Base-by-base conservation (phyloP, 2,329 filamentous ascomycete genomes). In the Hypoxylon sp. region DNA sequence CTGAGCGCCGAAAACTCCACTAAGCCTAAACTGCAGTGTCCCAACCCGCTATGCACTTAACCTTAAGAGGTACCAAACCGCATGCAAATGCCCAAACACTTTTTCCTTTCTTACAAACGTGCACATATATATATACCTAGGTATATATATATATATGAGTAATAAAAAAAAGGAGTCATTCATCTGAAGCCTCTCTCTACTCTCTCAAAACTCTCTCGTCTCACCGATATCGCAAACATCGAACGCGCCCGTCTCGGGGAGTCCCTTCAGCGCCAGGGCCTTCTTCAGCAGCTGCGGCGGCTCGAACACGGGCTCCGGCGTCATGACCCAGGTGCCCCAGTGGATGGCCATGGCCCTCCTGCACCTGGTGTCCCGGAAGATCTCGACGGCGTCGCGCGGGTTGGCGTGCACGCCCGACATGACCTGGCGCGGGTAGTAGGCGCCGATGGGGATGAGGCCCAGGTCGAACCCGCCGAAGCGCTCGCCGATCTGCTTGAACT, bases 261-360 rank as follows among this genome's bases (percentile, higher is more conserved):
- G 74, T 0, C 86, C 87, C 71, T 88, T 89, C 71, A 83, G 85
- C 71, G 80, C 84, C 74, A 97, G 78, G 2, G 93, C 93, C 74
- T 91, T 82, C 76, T 84, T 89, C 64, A 97, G 79, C 75, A 91
- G 78, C 75, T 77, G 79, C 1, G 93, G 93, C 47, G 94, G 94
- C 79, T 97, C 93, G 59, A 94, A 76, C 1, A 97, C 90, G 62
- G 94, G 91, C 77, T 98, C 94, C 63, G 87, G 84, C 0, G 94
- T 97, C 70, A 97, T 78, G 0, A 92, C 89, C 93, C 94, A 97
- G 0, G 91, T 89, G 2, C 93, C 94, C 93, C 94, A 97, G 75
- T 97, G 94, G 70, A 97, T 97, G 1, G 87, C 94, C 80, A 97
- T 83, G 20, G 93, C 94, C 17, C 80, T 82, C 71, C 86, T 83